Conservation (phyloP, 345 rosid species). For the Linum trigynum region DNA sequence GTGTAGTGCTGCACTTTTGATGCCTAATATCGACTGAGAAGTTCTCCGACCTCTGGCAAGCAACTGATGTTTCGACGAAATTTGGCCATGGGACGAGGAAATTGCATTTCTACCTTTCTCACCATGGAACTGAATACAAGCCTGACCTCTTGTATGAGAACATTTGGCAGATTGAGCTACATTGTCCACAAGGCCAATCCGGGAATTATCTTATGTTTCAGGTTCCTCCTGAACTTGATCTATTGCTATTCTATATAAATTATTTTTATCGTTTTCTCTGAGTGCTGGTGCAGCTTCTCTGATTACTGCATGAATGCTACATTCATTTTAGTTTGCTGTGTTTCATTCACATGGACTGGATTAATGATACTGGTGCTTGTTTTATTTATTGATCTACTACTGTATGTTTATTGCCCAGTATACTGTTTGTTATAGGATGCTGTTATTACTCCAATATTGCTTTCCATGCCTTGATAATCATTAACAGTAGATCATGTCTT, state of each 20-base stretch:
- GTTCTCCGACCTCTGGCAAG: conserved; percentile 41
- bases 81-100: conserved; percentile 49
- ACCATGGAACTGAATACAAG: conserved; percentile 31
- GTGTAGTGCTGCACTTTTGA: conserved; percentile 44
- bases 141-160: conserved; percentile 68
- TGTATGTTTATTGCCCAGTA: background rate
- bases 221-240: conserved; percentile 20
- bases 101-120: conserved; percentile 33
- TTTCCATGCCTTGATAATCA: too few relatives aligned
- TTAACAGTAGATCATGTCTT: too few relatives aligned
- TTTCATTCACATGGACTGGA: too few relatives aligned
- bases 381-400: too few relatives aligned
- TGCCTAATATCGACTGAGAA: conserved; percentile 43
- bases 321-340: too few relatives aligned
- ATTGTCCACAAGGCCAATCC: conserved; percentile 16
- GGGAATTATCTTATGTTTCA: conserved; percentile 55
- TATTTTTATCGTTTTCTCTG: background rate
- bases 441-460: background rate
- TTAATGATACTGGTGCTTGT: too few relatives aligned
- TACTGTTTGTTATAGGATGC: background rate
- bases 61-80: conserved; percentile 29
- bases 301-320: too few relatives aligned
- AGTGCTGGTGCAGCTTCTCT: background rate
- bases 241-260: background rate
- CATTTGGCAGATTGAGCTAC: conserved; percentile 70